phyloP scores from a whole-genome alignment of 345 rosid genomes.

The Acer negundo region DNA sequence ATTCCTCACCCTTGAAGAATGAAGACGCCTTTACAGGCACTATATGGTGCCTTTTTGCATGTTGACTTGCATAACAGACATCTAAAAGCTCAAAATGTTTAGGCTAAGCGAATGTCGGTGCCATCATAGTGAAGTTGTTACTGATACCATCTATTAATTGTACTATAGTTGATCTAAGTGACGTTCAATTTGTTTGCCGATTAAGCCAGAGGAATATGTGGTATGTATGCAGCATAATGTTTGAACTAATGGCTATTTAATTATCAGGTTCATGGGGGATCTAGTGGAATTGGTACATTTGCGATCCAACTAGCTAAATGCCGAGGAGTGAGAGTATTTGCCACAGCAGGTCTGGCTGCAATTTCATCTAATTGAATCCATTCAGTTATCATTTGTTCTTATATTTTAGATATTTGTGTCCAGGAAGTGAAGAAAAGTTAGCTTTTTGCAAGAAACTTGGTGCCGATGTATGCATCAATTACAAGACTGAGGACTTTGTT shows the following conservation, averaged over 20 bases:
- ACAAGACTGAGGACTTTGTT: slow-evolving; percentile 89
- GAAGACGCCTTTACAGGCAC: too few species aligned
- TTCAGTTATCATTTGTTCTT: background rate
- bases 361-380: background rate
- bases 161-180: background rate
- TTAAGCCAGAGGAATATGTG: background rate
- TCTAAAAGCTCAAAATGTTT: background rate
- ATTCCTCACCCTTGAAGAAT: background rate
- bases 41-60: background rate
- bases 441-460: slow-evolving; percentile 86
- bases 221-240: background rate
- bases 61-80: background rate
- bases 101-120: background rate
- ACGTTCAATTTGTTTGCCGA: background rate
- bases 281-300: slow-evolving; percentile 92
- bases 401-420: slow-evolving; percentile 14
- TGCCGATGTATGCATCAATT: slow-evolving; percentile 88
- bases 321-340: slow-evolving; percentile 66
- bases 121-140: background rate
- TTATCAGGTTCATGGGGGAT: slow-evolving; percentile 87
- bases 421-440: slow-evolving; percentile 81
- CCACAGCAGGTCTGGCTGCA: slow-evolving; percentile 71
- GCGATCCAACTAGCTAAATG: slow-evolving; percentile 84
- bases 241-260: slow-evolving; percentile 17
- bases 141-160: background rate